phyloP scores from a whole-genome alignment of 1,284 basidiomycete species.

The Cryptococcus hybrid region DNA sequence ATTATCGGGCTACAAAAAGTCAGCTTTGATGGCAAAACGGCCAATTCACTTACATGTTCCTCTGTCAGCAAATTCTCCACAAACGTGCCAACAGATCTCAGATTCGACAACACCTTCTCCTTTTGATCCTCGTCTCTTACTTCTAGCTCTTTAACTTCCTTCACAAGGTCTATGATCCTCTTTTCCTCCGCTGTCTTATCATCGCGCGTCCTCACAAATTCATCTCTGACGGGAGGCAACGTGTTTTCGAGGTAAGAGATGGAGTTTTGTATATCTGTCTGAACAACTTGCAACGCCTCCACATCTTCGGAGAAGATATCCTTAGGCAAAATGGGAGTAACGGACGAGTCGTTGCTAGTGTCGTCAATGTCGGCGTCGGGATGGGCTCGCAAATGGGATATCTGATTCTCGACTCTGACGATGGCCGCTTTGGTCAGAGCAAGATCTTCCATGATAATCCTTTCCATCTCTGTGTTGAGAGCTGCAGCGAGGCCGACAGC shows the following conservation, averaged over 20 bases:
- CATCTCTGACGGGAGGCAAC: constrained; percentile 15
- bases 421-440: constrained; percentile 32
- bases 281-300: constrained; percentile 3
- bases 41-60: background rate
- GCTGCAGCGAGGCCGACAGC: constrained; percentile 23
- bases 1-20: constrained; percentile 2
- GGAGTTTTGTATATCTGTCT: constrained; percentile 2
- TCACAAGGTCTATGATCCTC: constrained; percentile 20
- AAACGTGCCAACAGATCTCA: constrained; percentile 26
- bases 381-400: background rate
- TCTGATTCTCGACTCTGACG: constrained; percentile 17
- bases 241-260: constrained; percentile 12
- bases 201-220: constrained; percentile 19
- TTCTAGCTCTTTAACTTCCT: constrained; percentile 22
- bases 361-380: background rate
- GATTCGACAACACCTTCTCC: constrained; percentile 19
- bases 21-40: constrained; percentile 1
- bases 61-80: constrained; percentile 22
- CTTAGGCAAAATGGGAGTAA: background rate
- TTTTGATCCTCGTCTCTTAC: constrained; percentile 25
- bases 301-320: constrained; percentile 7
- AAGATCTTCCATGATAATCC: constrained; percentile 36
- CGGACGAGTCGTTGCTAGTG: background rate
- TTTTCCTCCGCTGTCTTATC: constrained; percentile 27
- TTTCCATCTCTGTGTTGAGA: constrained; percentile 42